Evolutionary conservation across 108 stramenopile species (phyloP).

Genomic region (Cyclotella atomus): DNA sequence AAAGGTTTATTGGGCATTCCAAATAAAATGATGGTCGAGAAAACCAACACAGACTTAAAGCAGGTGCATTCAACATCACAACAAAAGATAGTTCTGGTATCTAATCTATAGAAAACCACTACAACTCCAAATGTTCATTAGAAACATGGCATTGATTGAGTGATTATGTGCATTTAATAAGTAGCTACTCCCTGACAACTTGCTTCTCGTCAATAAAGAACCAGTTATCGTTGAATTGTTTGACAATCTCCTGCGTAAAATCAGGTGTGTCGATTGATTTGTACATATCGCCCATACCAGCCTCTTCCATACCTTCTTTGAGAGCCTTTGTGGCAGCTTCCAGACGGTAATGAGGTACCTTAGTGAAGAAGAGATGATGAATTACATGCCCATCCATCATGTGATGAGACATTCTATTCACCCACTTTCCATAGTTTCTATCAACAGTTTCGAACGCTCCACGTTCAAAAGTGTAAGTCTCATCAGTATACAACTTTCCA

Average conservation of each 20-base stretch:
- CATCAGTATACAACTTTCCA: constrained; percentile 83
- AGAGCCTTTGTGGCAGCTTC: constrained; percentile 63
- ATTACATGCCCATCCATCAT: constrained; percentile 95
- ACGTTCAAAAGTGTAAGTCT: constrained; percentile 72
- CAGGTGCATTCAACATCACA: too few species aligned
- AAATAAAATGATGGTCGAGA: neutral
- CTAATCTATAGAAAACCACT: too few species aligned
- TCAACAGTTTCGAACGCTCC: constrained; percentile 93
- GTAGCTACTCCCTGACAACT: constrained; percentile 49
- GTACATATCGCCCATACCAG: constrained; percentile 56
- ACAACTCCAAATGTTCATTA: too few species aligned
- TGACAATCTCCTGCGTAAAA: constrained; percentile 73
- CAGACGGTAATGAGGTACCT: constrained; percentile 89
- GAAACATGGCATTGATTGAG: neutral
- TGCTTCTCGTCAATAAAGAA: constrained; percentile 76
- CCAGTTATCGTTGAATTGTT: constrained; percentile 75
- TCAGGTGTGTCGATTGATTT: constrained; percentile 54
- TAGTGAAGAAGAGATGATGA: constrained; percentile 92
- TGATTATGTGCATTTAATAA: neutral
- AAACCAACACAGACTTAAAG: too few species aligned
- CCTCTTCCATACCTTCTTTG: constrained; percentile 44
- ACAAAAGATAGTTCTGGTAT: too few species aligned
- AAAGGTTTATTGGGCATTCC: neutral
- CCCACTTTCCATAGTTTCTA: constrained; percentile 82
- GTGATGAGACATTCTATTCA: constrained; percentile 82